These are phyloP conservation scores for Fusarium miscanthi DNA, from an alignment of 2,329 filamentous ascomycete genomes.

Conservation along the genomic window DNA sequence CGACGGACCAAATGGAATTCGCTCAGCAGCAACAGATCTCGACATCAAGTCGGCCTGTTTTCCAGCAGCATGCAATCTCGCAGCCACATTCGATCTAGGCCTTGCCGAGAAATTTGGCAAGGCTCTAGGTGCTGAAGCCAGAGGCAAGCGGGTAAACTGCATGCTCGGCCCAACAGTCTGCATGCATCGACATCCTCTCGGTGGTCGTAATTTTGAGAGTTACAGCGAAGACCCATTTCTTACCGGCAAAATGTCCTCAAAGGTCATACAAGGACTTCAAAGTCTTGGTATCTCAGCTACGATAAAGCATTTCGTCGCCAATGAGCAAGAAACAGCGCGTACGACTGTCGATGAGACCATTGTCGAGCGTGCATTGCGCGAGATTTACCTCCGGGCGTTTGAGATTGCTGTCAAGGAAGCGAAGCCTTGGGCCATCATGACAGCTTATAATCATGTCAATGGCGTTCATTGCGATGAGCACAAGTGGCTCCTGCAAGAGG, in stretches of 20 bases:
- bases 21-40: slow-evolving; percentile 45
- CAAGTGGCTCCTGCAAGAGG: slow-evolving; percentile 51
- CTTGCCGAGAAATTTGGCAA: slow-evolving; percentile 67
- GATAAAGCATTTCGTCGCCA: slow-evolving; percentile 60
- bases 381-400: slow-evolving; percentile 59
- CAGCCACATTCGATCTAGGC: slow-evolving; percentile 71
- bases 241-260: slow-evolving; percentile 56
- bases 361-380: slow-evolving; percentile 47
- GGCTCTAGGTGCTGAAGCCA: slow-evolving; percentile 65
- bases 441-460: slow-evolving; percentile 60
- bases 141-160: slow-evolving; percentile 74
- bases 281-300: slow-evolving; percentile 55
- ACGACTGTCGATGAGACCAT: slow-evolving; percentile 48
- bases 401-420: slow-evolving; percentile 57
- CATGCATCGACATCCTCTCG: slow-evolving; percentile 60
- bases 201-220: slow-evolving; percentile 61
- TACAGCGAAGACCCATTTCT: slow-evolving; percentile 61
- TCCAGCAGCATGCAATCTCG: slow-evolving; percentile 55
- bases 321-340: slow-evolving; percentile 52
- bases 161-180: slow-evolving; percentile 73
- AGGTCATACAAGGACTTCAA: slow-evolving; percentile 58
- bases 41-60: slow-evolving; percentile 49
- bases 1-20: slow-evolving; percentile 52
- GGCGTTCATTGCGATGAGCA: slow-evolving; percentile 57
- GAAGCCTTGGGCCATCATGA: slow-evolving; percentile 58